These are phyloP conservation scores for Seiridium unicorne DNA, from an alignment of 2,329 filamentous ascomycete genomes.

Conservation along the genomic window DNA sequence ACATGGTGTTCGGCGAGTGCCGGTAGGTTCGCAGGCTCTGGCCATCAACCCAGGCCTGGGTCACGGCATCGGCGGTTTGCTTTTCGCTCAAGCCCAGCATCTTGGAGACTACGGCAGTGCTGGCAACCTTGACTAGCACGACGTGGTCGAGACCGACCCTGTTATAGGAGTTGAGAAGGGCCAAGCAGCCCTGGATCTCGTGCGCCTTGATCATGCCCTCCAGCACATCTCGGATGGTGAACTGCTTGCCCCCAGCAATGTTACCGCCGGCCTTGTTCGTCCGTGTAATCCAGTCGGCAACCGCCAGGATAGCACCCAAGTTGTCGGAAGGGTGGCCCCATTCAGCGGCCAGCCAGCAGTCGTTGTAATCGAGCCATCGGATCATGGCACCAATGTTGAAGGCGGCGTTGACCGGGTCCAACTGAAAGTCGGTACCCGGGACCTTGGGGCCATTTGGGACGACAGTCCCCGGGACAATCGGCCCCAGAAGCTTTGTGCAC, in stretches of 20 bases:
- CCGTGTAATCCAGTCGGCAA: constrained; percentile 95
- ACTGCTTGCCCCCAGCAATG: constrained; percentile 81
- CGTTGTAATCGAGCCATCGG: constrained; percentile 99
- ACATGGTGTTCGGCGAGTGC: constrained; percentile 99
- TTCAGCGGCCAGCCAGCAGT: constrained; percentile 98
- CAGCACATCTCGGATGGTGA: constrained; percentile 86
- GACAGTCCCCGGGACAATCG: constrained; percentile 82
- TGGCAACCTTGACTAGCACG: constrained; percentile 95
- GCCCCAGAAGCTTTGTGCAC: constrained; percentile 92
- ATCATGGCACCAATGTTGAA: constrained; percentile 99
- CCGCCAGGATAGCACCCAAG: constrained; percentile 91
- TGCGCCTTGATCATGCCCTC: constrained; percentile 99
- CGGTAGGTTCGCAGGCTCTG: constrained; percentile 96
- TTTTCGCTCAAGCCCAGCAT: constrained; percentile 87
- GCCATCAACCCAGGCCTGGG: constrained; percentile 96
- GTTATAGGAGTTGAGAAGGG: constrained; percentile 97
- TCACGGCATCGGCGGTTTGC: constrained; percentile 93
- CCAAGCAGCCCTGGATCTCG: constrained; percentile 96
- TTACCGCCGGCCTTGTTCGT: constrained; percentile 77
- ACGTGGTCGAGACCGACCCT: constrained; percentile 98
- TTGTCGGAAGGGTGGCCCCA: constrained; percentile 99
- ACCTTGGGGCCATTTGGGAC: constrained; percentile 92
- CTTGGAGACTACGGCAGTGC: constrained; percentile 89
- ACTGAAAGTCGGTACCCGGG: constrained; percentile 86
- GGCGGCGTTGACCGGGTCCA: constrained; percentile 92